Evolutionary conservation across 73 alveolate species (phyloP).

Genomic region (Paramecium pentaurelia): DNA sequence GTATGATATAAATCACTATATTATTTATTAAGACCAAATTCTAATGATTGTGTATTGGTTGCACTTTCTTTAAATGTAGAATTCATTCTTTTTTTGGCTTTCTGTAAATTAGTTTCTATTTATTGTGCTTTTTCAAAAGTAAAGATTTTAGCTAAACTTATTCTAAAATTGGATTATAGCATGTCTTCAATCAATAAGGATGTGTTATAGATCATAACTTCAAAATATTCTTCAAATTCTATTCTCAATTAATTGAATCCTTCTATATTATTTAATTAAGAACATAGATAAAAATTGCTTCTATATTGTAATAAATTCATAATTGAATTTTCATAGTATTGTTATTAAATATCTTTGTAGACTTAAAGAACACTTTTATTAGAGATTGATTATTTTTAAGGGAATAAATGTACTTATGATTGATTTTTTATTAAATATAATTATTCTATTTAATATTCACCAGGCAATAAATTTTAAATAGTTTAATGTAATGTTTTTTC

Average conservation of each 20-base stretch:
- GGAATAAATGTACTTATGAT: background rate
- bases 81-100: background rate
- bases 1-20: background rate
- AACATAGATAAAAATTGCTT: background rate
- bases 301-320: background rate
- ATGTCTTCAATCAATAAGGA: background rate
- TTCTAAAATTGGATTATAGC: background rate
- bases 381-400: background rate
- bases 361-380: background rate
- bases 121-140: background rate
- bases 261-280: background rate
- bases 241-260: background rate
- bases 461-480: background rate
- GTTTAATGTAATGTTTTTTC: background rate
- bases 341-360: background rate
- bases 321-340: background rate
- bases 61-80: background rate
- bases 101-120: background rate
- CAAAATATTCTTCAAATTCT: constrained; percentile 40
- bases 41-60: background rate
- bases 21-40: background rate
- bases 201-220: background rate
- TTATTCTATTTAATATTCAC: background rate
- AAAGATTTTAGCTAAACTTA: background rate
- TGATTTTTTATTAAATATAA: background rate